Evolutionary conservation across 2,329 filamentous ascomycete species (phyloP).

Genomic region (Graphilbum fragrans): DNA sequence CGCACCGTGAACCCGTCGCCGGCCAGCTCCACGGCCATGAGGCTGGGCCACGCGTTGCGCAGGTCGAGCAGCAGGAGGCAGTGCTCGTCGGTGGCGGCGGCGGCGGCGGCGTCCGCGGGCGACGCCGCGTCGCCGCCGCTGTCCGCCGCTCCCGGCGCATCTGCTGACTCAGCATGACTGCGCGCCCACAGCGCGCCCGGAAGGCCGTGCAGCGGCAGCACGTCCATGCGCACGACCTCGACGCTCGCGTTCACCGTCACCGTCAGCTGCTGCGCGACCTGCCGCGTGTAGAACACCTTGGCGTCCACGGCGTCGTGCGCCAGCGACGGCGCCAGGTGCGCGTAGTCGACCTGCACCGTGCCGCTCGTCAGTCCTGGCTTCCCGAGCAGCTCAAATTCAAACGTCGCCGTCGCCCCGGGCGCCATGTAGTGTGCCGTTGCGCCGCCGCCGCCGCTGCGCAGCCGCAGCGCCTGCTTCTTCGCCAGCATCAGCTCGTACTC

Average conservation of each 20-base stretch:
- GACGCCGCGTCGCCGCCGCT: conserved; percentile 19
- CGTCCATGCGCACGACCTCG: conserved; percentile 68
- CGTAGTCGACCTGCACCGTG: conserved; percentile 76
- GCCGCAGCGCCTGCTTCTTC: conserved; percentile 56
- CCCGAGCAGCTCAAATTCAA: conserved; percentile 75
- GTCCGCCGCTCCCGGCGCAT: conserved; percentile 14
- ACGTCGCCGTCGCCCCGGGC: conserved; percentile 55
- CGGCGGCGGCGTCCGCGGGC: neutral
- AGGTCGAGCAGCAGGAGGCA: conserved; percentile 75
- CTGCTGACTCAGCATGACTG: neutral
- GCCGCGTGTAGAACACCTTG: conserved; percentile 71
- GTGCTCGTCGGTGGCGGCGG: conserved; percentile 38
- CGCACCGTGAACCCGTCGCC: conserved; percentile 27
- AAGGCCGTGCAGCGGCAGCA: conserved; percentile 60
- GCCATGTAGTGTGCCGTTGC: conserved; percentile 33
- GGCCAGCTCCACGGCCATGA: conserved; percentile 52
- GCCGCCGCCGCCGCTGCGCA: conserved; percentile 14
- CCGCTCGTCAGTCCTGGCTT: conserved; percentile 74
- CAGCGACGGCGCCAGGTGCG: conserved; percentile 48
- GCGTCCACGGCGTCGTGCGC: conserved; percentile 51
- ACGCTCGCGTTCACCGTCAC: conserved; percentile 89
- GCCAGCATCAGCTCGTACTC: conserved; percentile 74
- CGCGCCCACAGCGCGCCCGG: conserved; percentile 46
- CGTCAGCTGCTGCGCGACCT: conserved; percentile 67
- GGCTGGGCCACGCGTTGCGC: conserved; percentile 80